Percentiles rank a stretch among this genome's conserved stretches.
Evolutionary conservation across 345 rosid species (phyloP).

Genomic region (Hirschfeldia incana): DNA sequence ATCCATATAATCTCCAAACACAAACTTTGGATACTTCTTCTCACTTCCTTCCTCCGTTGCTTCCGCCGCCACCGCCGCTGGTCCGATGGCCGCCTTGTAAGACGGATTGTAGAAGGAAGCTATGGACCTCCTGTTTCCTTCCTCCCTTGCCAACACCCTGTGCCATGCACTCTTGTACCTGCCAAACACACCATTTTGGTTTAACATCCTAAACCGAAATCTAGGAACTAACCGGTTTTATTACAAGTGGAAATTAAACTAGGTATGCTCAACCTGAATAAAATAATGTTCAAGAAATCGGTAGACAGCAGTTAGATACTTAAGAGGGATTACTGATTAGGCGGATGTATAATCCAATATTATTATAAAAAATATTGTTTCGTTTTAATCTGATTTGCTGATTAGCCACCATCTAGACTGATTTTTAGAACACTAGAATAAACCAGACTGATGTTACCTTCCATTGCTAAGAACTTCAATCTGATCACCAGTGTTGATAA

Average conservation of each 20-base stretch:
- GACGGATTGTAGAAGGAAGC: conserved; percentile 93
- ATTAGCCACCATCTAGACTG: no score
- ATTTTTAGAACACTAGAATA: no score
- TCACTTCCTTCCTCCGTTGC: conserved; percentile 37
- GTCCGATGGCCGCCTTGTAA: conserved; percentile 71
- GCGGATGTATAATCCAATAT: no score
- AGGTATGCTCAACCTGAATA: no score
- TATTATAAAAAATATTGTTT: no score
- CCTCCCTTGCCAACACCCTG: conserved; percentile 52
- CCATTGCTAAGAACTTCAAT: conserved; percentile 90
- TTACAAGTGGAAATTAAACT: neutral
- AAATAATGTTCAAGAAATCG: no score
- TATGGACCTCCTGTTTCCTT: conserved; percentile 73
- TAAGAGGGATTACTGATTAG: no score
- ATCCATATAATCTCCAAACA: conserved; percentile 94
- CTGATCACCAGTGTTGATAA: conserved; percentile 92
- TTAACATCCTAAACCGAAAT: neutral
- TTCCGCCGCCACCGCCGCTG: conserved; percentile 46
- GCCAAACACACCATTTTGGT: neutral
- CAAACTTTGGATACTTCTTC: conserved; percentile 61
- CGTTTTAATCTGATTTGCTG: no score
- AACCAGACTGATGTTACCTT: conserved; percentile 18
- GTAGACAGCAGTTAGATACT: no score
- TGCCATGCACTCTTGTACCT: conserved; percentile 91
- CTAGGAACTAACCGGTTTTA: neutral